phyloP scores from a whole-genome alignment of 352 stramenopile species.

The Phytophthora hybrid region DNA sequence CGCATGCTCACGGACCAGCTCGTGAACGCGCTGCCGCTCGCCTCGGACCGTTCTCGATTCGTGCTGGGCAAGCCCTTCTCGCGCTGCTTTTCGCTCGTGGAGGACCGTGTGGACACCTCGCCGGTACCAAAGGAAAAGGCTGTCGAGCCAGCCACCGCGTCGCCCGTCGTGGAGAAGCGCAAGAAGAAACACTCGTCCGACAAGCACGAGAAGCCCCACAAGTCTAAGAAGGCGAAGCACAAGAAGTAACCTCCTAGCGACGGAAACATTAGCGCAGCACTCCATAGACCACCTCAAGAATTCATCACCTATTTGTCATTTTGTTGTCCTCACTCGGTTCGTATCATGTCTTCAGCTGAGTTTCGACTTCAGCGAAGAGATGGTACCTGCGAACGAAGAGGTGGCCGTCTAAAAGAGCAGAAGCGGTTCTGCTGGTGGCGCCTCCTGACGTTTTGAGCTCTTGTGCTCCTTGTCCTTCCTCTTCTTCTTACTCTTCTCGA shows the following conservation, averaged over 20 bases:
- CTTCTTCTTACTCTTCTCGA: conserved; percentile 51
- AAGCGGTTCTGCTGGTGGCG: conserved; percentile 58
- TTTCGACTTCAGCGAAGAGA: conserved; percentile 11
- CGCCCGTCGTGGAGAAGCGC: conserved; percentile 33
- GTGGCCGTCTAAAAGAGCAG: conserved; percentile 79
- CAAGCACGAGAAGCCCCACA: conserved; percentile 48
- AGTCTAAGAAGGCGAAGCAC: conserved; percentile 72
- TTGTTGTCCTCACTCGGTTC: conserved; percentile 28
- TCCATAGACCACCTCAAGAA: conserved; percentile 45
- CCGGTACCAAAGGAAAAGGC: conserved; percentile 25
- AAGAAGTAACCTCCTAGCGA: conserved; percentile 40
- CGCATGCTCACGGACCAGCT: conserved; percentile 74
- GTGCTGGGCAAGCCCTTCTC: conserved; percentile 79
- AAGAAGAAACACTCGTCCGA: conserved; percentile 47
- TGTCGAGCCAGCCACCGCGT: conserved; percentile 10
- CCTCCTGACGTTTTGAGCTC: conserved; percentile 62
- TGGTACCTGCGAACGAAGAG: conserved; percentile 26
- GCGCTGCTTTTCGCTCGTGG: conserved; percentile 76
- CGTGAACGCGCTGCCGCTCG: conserved; percentile 75
- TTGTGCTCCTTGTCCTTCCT: conserved; percentile 56
- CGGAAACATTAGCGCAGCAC: conserved; percentile 39
- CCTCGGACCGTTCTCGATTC: conserved; percentile 65
- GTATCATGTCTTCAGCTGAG: conserved; percentile 6
- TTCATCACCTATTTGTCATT: conserved; percentile 53
- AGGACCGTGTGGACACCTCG: conserved; percentile 43